Conservation (phyloP, 2,329 filamentous ascomycete genomes). For the Remersonia thermophila region DNA sequence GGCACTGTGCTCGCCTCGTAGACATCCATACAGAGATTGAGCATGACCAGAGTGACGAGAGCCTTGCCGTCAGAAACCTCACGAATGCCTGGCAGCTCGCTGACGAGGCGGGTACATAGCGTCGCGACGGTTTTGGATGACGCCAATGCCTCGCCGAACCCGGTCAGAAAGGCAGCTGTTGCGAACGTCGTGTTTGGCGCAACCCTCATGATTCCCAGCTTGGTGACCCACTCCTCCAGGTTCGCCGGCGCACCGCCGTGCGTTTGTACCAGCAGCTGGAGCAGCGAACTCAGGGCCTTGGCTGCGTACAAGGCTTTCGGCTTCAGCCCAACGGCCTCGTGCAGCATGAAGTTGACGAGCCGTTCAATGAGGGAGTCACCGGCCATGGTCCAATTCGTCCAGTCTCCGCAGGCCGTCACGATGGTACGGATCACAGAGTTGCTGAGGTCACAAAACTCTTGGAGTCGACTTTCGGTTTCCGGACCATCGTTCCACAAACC, state of each 20-base stretch:
- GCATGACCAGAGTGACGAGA: slow-evolving; percentile 36
- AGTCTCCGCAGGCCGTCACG: slow-evolving; percentile 23
- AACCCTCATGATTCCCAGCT: slow-evolving; percentile 34
- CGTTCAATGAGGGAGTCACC: slow-evolving; percentile 26
- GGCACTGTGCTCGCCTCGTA: slow-evolving; percentile 42
- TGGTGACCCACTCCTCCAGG: slow-evolving; percentile 36
- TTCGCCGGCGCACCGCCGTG: slow-evolving; percentile 35
- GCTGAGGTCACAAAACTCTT: slow-evolving; percentile 31
- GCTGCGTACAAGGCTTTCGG: slow-evolving; percentile 40
- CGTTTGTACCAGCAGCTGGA: slow-evolving; percentile 34
- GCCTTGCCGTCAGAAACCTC: slow-evolving; percentile 13
- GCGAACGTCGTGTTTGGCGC: slow-evolving; percentile 34
- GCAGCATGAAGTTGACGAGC: slow-evolving; percentile 33
- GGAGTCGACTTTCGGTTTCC: slow-evolving; percentile 27
- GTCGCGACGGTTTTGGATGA: slow-evolving; percentile 37
- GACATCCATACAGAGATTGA: slow-evolving; percentile 39
- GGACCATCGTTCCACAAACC: slow-evolving; percentile 34
- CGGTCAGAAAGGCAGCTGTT: slow-evolving; percentile 37
- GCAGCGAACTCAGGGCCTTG: slow-evolving; percentile 36
- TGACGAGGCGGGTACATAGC: slow-evolving; percentile 48
- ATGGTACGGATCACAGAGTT: slow-evolving; percentile 26
- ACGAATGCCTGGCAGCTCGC: slow-evolving; percentile 40
- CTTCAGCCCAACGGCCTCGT: slow-evolving; percentile 30
- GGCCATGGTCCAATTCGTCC: slow-evolving; percentile 25
- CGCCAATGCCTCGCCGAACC: slow-evolving; percentile 38